Evolutionary conservation across 140 eudicot species (phyloP).

Genomic region (Stevia rebaudiana): DNA sequence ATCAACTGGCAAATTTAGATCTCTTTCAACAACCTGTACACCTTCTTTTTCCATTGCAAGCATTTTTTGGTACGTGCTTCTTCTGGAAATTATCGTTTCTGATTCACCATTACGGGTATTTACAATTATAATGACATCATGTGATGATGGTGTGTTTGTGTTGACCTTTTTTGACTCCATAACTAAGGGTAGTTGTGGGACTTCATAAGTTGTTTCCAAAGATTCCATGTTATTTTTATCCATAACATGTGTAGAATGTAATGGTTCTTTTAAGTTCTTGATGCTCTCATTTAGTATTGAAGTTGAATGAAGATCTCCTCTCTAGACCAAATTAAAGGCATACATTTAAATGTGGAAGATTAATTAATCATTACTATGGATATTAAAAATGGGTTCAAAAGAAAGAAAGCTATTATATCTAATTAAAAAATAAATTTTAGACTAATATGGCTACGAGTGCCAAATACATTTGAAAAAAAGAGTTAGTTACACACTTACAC

Average conservation of each 20-base stretch:
- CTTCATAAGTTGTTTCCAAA: constrained; percentile 32
- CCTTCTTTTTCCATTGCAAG: constrained; percentile 87
- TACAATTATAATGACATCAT: constrained; percentile 47
- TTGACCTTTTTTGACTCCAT: constrained; percentile 30
- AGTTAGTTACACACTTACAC: too few relatives aligned
- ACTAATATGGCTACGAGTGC: constrained; percentile 22
- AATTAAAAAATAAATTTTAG: constrained; percentile 13
- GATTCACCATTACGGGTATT: constrained; percentile 67
- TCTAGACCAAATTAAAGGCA: constrained; percentile 30
- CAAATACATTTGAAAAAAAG: not conserved
- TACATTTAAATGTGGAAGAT: constrained; percentile 16
- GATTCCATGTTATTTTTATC: constrained; percentile 29
- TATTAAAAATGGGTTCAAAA: constrained; percentile 2
- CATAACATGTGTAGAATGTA: constrained; percentile 35
- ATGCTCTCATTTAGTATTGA: constrained; percentile 28
- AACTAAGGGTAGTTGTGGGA: constrained; percentile 25
- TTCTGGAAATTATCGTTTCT: constrained; percentile 85
- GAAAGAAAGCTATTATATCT: constrained; percentile 15
- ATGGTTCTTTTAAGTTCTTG: constrained; percentile 41
- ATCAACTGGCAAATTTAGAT: constrained; percentile 71
- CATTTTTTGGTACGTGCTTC: constrained; percentile 79
- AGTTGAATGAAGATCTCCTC: constrained; percentile 35
- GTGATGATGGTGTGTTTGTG: constrained; percentile 33
- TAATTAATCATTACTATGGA: not conserved
- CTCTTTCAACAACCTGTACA: constrained; percentile 76